phyloP scores from a whole-genome alignment of 495 filamentous ascomycete species.

The Tetracladium marchalianum region DNA sequence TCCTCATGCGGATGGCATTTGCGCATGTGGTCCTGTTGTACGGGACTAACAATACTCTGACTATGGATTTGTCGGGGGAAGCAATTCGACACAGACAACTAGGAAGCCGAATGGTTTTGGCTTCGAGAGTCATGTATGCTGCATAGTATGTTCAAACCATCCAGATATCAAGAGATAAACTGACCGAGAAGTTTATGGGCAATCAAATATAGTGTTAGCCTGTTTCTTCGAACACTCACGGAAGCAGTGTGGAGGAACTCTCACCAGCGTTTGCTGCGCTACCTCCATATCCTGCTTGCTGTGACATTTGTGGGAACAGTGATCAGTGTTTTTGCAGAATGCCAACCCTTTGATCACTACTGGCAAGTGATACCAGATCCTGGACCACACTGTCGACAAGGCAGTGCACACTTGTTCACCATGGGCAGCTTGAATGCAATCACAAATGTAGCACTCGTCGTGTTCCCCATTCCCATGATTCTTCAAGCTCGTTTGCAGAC shows the following conservation, averaged over 20 bases:
- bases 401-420: constrained; percentile 72
- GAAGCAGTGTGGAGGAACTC: constrained; percentile 40
- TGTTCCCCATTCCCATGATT: constrained; percentile 83
- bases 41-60: constrained; percentile 76
- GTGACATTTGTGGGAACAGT: constrained; percentile 76
- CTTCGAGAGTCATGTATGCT: constrained; percentile 44
- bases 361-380: constrained; percentile 92
- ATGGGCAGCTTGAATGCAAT: constrained; percentile 79
- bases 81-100: constrained; percentile 35
- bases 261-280: constrained; percentile 52
- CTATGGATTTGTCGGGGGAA: constrained; percentile 26
- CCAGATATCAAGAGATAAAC: background rate
- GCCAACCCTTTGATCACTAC: constrained; percentile 73
- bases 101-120: constrained; percentile 44
- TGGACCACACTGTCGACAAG: constrained; percentile 73
- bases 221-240: constrained; percentile 73
- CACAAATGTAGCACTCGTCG: constrained; percentile 75
- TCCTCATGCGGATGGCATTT: constrained; percentile 73
- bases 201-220: constrained; percentile 77
- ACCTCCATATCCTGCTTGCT: constrained; percentile 63
- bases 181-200: constrained; percentile 63
- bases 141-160: constrained; percentile 36
- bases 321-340: constrained; percentile 73
- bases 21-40: constrained; percentile 74
- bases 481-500: constrained; percentile 55